These are phyloP conservation scores for Phaeoacremonium minimum DNA, from an alignment of 2,329 filamentous ascomycete genomes.

Conservation along the genomic window DNA sequence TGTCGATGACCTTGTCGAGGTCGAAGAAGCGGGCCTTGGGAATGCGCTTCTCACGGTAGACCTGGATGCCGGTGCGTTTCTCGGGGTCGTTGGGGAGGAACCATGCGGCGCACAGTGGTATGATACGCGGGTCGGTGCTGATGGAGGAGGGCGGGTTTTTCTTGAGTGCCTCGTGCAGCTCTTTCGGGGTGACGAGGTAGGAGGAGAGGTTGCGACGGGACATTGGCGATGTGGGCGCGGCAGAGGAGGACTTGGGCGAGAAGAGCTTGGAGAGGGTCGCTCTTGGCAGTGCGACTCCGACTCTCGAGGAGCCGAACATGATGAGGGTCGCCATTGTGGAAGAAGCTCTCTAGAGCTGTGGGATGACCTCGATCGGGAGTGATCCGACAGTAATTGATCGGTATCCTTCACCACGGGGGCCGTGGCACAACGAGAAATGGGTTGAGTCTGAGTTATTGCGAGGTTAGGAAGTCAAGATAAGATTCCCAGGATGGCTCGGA, in stretches of 20 bases:
- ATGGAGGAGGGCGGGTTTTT: constrained; percentile 77
- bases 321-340: constrained; percentile 36
- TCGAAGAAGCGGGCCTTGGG: constrained; percentile 94
- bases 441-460: no score
- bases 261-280: constrained; percentile 14
- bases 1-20: constrained; percentile 86
- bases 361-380: no score
- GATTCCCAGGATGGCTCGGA: no score
- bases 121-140: constrained; percentile 75
- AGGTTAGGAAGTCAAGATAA: no score
- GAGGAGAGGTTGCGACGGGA: constrained; percentile 61
- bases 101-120: constrained; percentile 91
- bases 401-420: no score
- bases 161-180: constrained; percentile 77
- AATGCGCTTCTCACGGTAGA: constrained; percentile 79
- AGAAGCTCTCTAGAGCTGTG: no score
- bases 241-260: constrained; percentile 7
- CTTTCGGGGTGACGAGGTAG: constrained; percentile 81
- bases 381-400: no score
- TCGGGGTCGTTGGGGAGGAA: constrained; percentile 82
- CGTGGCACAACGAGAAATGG: no score
- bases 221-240: constrained; percentile 13
- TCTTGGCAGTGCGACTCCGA: constrained; percentile 12
- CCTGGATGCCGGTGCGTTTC: constrained; percentile 71
- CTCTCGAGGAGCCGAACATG: constrained; percentile 36